Evolutionary conservation across 1,284 basidiomycete species (phyloP).

Genomic region (Abortiporus biennis): DNA sequence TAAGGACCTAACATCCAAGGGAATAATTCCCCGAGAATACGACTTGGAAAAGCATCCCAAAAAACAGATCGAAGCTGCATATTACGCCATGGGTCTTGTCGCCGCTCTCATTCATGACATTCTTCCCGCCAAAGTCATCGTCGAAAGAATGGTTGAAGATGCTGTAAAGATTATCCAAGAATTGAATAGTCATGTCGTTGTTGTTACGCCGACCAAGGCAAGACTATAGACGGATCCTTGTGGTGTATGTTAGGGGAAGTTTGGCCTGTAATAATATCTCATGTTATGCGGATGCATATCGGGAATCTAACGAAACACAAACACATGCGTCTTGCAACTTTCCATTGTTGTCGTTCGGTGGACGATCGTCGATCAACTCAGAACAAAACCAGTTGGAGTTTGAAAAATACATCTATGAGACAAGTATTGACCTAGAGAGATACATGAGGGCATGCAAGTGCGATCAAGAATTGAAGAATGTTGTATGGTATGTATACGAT

Average conservation of each 20-base stretch:
- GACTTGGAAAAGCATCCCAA: slow-evolving; percentile 77
- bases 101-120: slow-evolving; percentile 71
- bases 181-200: not conserved
- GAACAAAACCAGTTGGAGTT: too few species aligned
- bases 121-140: slow-evolving; percentile 72
- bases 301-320: not conserved
- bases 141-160: slow-evolving; percentile 74
- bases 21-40: slow-evolving; percentile 66
- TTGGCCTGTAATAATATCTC: not conserved
- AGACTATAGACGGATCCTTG: not conserved
- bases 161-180: slow-evolving; percentile 43
- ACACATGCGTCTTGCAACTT: too few species aligned
- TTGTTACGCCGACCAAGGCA: too few species aligned
- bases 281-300: not conserved
- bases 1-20: slow-evolving; percentile 68
- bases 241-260: not conserved
- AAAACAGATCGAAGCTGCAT: slow-evolving; percentile 48
- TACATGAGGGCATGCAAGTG: slow-evolving; percentile 10
- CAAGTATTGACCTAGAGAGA: slow-evolving; percentile 15
- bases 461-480: slow-evolving; percentile 6
- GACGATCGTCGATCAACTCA: too few species aligned
- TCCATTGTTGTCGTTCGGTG: too few species aligned
- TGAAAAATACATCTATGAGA: slow-evolving; percentile 23
- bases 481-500: not conserved
- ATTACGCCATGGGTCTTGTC: slow-evolving; percentile 79